Conservation (phyloP, 306 rosid species). For the Castanea sativa region DNA sequence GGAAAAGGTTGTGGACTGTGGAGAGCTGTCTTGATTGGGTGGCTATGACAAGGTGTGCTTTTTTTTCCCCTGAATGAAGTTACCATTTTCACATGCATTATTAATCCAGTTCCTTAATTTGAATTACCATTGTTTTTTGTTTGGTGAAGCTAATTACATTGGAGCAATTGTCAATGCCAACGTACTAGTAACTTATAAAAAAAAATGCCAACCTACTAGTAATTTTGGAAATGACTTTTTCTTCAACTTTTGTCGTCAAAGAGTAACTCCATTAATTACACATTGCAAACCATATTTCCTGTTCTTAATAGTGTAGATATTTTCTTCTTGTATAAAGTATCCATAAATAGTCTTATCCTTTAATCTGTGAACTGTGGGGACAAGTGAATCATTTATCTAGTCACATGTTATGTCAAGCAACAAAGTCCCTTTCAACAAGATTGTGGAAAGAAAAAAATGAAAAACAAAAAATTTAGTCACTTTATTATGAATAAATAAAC, state of each 20-base stretch:
- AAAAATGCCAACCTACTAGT: background rate
- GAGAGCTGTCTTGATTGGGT: slow-evolving; percentile 92
- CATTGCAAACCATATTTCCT: no score
- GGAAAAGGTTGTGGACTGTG: slow-evolving; percentile 41
- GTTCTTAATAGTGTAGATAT: no score
- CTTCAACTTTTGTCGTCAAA: background rate
- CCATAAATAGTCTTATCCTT: no score
- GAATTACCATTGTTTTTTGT: background rate
- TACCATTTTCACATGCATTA: background rate
- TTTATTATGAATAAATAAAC: background rate
- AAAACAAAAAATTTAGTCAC: background rate
- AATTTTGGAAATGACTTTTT: background rate
- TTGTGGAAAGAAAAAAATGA: background rate
- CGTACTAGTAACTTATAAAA: no score
- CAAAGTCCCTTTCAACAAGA: background rate
- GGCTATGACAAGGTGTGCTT: slow-evolving; percentile 93
- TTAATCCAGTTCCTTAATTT: background rate
- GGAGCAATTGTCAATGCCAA: background rate
- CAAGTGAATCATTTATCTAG: background rate
- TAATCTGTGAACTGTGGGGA: no score
- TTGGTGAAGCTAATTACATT: background rate
- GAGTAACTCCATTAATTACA: background rate
- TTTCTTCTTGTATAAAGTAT: background rate
- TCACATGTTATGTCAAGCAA: background rate
- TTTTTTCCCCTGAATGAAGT: background rate